A percentile compares a stretch with the other conserved stretches of the same genome.
phyloP scores from a whole-genome alignment of 768 basidiomycete genomes.

The Leccinum sublutescens region DNA sequence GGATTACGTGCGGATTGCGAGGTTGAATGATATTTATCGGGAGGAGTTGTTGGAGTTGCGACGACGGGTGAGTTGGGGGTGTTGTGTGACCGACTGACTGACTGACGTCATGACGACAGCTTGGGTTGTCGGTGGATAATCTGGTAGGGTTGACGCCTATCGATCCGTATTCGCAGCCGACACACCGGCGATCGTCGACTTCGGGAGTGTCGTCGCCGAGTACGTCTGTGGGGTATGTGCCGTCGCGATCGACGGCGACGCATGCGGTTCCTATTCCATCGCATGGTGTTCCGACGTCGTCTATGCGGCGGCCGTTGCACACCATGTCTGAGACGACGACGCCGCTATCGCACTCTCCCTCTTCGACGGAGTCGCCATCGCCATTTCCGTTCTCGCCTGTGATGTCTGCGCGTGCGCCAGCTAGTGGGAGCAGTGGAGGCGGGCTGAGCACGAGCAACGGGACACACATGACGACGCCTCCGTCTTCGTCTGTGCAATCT shows the following conservation, averaged over 20 bases:
- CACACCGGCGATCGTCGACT: slow-evolving; percentile 53
- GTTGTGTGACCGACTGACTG: not conserved
- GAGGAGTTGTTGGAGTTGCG: slow-evolving; percentile 82
- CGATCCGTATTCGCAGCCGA: slow-evolving; percentile 72
- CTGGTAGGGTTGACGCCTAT: slow-evolving; percentile 66
- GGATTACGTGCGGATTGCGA: slow-evolving; percentile 69
- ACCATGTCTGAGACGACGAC: slow-evolving; percentile 53
- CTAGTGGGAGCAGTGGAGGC: not conserved
- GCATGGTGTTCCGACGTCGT: slow-evolving; percentile 67
- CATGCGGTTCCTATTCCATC: slow-evolving; percentile 70
- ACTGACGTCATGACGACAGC: slow-evolving; percentile 1
- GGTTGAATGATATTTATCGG: slow-evolving; percentile 80
- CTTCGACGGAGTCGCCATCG: slow-evolving; percentile 65
- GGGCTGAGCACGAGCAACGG: slow-evolving; percentile 32
- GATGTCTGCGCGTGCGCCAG: slow-evolving; percentile 46
- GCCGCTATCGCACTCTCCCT: slow-evolving; percentile 63
- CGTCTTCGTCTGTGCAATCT: slow-evolving; percentile 41
- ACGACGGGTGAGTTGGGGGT: slow-evolving; percentile 53
- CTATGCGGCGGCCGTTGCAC: slow-evolving; percentile 55
- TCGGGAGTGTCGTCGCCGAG: slow-evolving; percentile 36
- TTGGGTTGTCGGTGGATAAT: slow-evolving; percentile 55
- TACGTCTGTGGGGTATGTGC: slow-evolving; percentile 24
- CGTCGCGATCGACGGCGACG: slow-evolving; percentile 30
- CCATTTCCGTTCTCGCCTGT: slow-evolving; percentile 67
- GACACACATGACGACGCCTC: slow-evolving; percentile 73